A percentile compares a stretch with the other conserved stretches of the same genome.
phyloP scores from a whole-genome alignment of 768 basidiomycete genomes.

The Auriscalpium orientale region DNA sequence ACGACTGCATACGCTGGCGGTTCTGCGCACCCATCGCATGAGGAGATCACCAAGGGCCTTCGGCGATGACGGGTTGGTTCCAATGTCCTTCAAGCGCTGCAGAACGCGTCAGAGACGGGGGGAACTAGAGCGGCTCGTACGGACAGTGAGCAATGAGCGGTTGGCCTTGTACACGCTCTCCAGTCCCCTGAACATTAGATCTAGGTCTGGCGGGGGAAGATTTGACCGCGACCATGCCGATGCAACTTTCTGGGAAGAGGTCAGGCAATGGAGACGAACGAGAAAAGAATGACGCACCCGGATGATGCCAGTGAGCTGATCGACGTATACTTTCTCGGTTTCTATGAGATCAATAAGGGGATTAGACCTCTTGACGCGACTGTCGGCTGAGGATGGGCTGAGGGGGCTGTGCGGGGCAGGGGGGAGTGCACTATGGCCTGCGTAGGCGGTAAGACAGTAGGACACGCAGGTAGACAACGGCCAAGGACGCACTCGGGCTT shows the following conservation, averaged over 20 bases:
- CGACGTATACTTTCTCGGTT: slow-evolving; percentile 89
- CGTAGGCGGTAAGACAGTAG: neutral
- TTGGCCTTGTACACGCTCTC: slow-evolving; percentile 92
- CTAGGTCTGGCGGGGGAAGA: slow-evolving; percentile 86
- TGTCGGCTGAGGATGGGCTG: slow-evolving; percentile 25
- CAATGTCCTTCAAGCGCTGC: slow-evolving; percentile 92
- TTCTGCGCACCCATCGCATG: slow-evolving; percentile 84
- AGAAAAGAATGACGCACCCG: slow-evolving; percentile 47
- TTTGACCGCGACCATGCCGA: slow-evolving; percentile 96
- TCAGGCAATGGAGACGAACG: slow-evolving; percentile 2
- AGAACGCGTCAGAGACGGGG: slow-evolving; percentile 8
- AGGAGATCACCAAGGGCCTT: slow-evolving; percentile 92
- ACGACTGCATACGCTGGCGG: neutral
- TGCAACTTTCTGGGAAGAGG: slow-evolving; percentile 70
- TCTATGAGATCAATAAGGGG: slow-evolving; percentile 89
- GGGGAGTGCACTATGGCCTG: slow-evolving; percentile 6
- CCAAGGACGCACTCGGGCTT: slow-evolving; percentile 3
- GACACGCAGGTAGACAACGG: neutral
- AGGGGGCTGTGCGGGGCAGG: slow-evolving; percentile 11
- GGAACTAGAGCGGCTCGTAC: slow-evolving; percentile 18
- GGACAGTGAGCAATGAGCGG: slow-evolving; percentile 66
- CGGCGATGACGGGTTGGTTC: slow-evolving; percentile 84
- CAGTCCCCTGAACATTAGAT: slow-evolving; percentile 89
- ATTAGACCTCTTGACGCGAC: slow-evolving; percentile 60
- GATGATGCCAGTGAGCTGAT: slow-evolving; percentile 83